These are phyloP conservation scores for Geranium incanum DNA, from an alignment of 441 rosid genomes.

Conservation along the genomic window DNA sequence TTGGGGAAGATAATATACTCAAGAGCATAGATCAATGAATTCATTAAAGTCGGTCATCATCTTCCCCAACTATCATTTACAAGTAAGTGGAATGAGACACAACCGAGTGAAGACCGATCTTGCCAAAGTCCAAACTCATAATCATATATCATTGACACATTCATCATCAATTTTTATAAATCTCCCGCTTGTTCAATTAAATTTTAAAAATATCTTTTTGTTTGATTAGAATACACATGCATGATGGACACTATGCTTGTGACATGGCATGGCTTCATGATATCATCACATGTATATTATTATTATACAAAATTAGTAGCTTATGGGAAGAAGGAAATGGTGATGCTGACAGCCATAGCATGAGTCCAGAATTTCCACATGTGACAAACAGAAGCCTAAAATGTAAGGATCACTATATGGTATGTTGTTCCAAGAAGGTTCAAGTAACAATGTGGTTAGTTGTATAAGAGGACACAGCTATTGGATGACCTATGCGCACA, in stretches of 20 bases:
- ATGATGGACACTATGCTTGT: not conserved
- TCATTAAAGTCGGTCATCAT: not conserved
- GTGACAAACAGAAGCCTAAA: not conserved
- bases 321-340: not conserved
- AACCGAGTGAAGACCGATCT: not conserved
- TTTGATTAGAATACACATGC: not conserved
- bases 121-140: not conserved
- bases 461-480: constrained; percentile 17
- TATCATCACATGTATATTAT: not conserved
- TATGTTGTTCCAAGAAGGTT: constrained; percentile 10
- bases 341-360: not conserved
- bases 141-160: not conserved
- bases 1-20: too few relatives aligned
- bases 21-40: not conserved
- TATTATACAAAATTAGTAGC: not conserved
- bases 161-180: too few relatives aligned
- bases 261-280: not conserved
- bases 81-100: not conserved
- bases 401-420: not conserved
- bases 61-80: not conserved
- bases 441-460: constrained; percentile 6
- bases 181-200: too few relatives aligned
- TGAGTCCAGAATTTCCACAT: constrained; percentile 3
- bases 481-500: constrained; percentile 4
- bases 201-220: too few relatives aligned